Evolutionary conservation across 1,284 basidiomycete species (phyloP).

Genomic region (Rhodotorula sp.): DNA sequence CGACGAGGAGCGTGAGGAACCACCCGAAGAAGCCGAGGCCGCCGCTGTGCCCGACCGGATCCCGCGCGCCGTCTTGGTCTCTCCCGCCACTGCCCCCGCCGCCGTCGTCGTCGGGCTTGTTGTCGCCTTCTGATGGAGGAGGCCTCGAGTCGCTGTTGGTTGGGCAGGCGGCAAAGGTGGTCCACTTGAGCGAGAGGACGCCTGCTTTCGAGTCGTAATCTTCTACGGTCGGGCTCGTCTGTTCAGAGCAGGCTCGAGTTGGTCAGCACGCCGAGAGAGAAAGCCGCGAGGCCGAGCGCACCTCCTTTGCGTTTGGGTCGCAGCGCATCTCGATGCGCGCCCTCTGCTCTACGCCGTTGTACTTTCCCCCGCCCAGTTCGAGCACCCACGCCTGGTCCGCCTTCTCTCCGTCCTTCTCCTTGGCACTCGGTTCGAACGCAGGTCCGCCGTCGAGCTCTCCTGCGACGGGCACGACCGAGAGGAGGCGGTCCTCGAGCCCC

Average conservation of each 20-base stretch:
- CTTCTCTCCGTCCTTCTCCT: slow-evolving; percentile 7
- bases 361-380: slow-evolving; percentile 27
- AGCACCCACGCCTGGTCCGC: slow-evolving; percentile 21
- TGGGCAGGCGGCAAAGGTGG: slow-evolving; percentile 44
- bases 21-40: slow-evolving; percentile 66
- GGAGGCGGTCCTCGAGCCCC: slow-evolving; percentile 30
- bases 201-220: slow-evolving; percentile 61
- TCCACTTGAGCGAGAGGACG: slow-evolving; percentile 61
- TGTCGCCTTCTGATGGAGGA: slow-evolving; percentile 42
- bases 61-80: slow-evolving; percentile 19
- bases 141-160: slow-evolving; percentile 49
- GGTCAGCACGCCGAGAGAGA: neutral
- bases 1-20: slow-evolving; percentile 73
- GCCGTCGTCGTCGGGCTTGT: slow-evolving; percentile 39
- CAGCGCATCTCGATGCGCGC: slow-evolving; percentile 35
- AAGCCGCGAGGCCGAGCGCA: neutral
- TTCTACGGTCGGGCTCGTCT: slow-evolving; percentile 56
- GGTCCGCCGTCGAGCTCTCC: neutral
- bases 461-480: slow-evolving; percentile 35
- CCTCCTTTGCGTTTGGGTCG: slow-evolving; percentile 30
- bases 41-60: slow-evolving; percentile 41
- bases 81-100: slow-evolving; percentile 29
- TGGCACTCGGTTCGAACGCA: neutral
- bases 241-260: neutral
- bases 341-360: slow-evolving; percentile 27